Base-by-base conservation (phyloP, 352 stramenopile genomes). In the Saprolegnia parasitica region DNA sequence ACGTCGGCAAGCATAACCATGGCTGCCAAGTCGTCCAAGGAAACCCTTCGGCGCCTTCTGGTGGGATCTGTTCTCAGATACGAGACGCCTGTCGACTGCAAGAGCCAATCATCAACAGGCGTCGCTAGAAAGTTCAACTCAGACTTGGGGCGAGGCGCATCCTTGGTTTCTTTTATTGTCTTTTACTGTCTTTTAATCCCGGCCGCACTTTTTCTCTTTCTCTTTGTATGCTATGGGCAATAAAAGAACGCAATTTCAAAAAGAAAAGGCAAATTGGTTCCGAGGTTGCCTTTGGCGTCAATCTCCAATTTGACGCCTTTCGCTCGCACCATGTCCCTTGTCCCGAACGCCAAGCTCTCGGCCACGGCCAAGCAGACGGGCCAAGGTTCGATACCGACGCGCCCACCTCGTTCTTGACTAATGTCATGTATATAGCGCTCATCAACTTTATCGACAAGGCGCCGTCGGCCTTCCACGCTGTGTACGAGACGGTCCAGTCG, bases 401-500 rank as follows among this genome's bases (percentile, higher is more conserved):
- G 29, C 29, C 29, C 37, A 45, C 11, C 26, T 4, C 4, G 15
- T n/a, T 21, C 6, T 24, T 23, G 6, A 21, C 20, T 5, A 26
- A 10, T n/a, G 32, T 71, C 21, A 68, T 50, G 46, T 68, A 3
- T 9, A 13, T 65, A 81, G 73, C 82, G 5, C 94, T 97, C 74
- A 72, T 98, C 72, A 77, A 85, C 65, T 99, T 98, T 76, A 87
- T 99, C 67, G 97, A 99, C 81, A 84, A 85, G 60, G 95, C 85
- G 26, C 91, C 91, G 60, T 98, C 96, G 74, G 90, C 95, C 0
- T 99, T 98, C 76, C 95, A 98, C 78, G 92, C 88, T 5, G 93
- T 98, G 37, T 79, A 94, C 67, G 87, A 96, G 61, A 87, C 88
- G 23, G 79, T 91, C 39, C 72, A 89, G 68, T 68, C 78, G 47